Evolutionary conservation across 2,329 filamentous ascomycete species (phyloP).

Genomic region (Sclerotinia nivalis): DNA sequence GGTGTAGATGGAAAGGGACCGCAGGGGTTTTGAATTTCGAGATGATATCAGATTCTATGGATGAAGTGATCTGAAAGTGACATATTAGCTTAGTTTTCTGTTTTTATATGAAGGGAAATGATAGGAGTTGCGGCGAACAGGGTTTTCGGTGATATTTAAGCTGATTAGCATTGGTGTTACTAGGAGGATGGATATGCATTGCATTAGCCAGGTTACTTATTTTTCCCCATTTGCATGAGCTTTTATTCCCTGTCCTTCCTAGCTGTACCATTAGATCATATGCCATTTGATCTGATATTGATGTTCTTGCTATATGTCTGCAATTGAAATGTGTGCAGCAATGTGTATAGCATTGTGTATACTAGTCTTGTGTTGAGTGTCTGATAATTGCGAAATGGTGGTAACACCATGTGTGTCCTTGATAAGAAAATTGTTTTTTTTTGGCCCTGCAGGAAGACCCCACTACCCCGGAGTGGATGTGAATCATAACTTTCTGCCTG

Average conservation of each 20-base stretch:
- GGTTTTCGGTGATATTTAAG: slow-evolving; percentile 10
- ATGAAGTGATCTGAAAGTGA: not conserved
- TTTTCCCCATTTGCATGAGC: slow-evolving; percentile 1
- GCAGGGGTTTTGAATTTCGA: slow-evolving; percentile 33
- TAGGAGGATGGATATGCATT: slow-evolving; percentile 15
- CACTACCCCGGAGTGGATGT: slow-evolving; percentile 1
- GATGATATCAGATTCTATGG: not conserved
- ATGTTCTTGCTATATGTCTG: not conserved
- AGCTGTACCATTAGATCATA: slow-evolving; percentile 16
- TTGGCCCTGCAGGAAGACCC: not conserved
- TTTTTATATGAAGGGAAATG: not conserved
- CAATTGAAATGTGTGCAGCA: not conserved
- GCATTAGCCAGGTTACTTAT: not conserved
- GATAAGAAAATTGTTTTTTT: not conserved
- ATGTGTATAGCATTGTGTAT: not conserved
- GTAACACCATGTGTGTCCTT: not conserved
- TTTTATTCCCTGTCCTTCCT: not conserved
- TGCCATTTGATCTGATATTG: slow-evolving; percentile 9
- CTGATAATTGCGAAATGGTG: not conserved
- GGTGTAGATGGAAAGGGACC: slow-evolving; percentile 47
- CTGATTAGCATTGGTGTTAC: slow-evolving; percentile 21
- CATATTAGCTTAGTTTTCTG: not conserved
- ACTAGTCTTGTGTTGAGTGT: not conserved
- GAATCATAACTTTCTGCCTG: not conserved
- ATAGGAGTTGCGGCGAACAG: slow-evolving; percentile 12